phyloP scores from a whole-genome alignment of 495 filamentous ascomycete species.

The Trichoderma asperelloides region DNA sequence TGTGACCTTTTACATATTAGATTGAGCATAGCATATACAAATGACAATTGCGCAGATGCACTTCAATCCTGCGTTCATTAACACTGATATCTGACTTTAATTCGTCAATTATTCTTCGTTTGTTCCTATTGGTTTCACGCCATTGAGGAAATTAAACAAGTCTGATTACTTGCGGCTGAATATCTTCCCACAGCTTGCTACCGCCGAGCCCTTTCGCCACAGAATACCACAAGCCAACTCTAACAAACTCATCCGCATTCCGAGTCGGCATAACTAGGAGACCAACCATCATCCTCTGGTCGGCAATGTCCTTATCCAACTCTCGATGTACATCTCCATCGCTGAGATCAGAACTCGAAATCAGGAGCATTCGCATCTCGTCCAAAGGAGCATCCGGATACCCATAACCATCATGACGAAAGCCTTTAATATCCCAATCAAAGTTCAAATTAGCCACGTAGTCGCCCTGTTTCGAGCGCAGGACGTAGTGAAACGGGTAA shows the following conservation, averaged over 20 bases:
- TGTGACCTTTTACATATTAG: too few species aligned
- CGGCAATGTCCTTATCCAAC: background rate
- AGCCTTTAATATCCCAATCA: background rate
- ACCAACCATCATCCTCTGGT: background rate
- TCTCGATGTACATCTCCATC: background rate
- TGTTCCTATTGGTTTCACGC: too few species aligned
- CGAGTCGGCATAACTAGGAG: background rate
- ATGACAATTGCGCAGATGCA: too few species aligned
- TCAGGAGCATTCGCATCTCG: background rate
- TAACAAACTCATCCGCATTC: background rate
- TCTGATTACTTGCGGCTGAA: background rate
- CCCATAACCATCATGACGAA: background rate
- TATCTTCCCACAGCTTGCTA: background rate
- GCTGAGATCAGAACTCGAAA: background rate
- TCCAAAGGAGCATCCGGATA: background rate
- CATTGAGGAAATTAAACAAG: too few species aligned
- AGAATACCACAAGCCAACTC: background rate
- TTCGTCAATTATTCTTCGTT: background rate
- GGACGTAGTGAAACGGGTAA: background rate
- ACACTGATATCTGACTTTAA: too few species aligned
- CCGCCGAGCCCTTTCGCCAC: background rate
- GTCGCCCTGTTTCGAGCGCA: background rate
- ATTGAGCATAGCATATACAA: too few species aligned
- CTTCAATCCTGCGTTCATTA: too few species aligned
- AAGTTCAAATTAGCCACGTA: background rate